Evolutionary conservation across 306 rosid species (phyloP), one percentile per base, ranked within the genome.

Genomic region (Lathyrus aphaca): DNA sequence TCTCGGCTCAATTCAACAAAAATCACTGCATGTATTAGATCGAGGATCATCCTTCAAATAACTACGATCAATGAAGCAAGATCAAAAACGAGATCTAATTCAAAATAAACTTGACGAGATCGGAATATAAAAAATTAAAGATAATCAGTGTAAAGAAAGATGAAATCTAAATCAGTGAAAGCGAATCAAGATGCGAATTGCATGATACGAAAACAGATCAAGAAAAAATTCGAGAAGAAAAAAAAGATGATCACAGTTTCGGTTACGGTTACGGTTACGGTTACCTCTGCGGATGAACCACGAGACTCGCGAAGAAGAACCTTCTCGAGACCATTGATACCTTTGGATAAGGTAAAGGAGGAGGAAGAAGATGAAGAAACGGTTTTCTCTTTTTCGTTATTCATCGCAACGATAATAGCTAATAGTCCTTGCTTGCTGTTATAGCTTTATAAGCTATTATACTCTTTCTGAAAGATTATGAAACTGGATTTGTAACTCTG

Each of bases 271-370:
- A 60, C 25, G 53, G n/a, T 16, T 44, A 38, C 42, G 45, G 16
- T 60, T 38, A 64, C 93, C 90, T 88, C 93, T 0, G 86, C 88
- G 23, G 90, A 88, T 48, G 81, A 67, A n/a, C 93, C 93, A 21
- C 93, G 88, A 1, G 84, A 61, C 19, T 88, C 81, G 64, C 85
- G 85, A 42, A 81, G 89, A 18, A 91, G 37, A 75, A 88, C 49
- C 77, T 85, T 88, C n/a, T 88, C 83, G 42, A 85, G 81, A 63
- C 94, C 97, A 81, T 88, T 88, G 84, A 75, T 1, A 78, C 91
- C 97, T 48, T 84, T 93, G 76, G 39, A n/a, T 25, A 85, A 39
- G 10, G 82, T 85, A 4, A 68, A 72, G 64, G 72, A 73, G 23
- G 72, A 45, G 32, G 70, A 71, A 23, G 70, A 19, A 15, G 79